These are phyloP conservation scores for Epichloe sylvatica DNA, from an alignment of 2,329 filamentous ascomycete genomes.

Conservation along the genomic window DNA sequence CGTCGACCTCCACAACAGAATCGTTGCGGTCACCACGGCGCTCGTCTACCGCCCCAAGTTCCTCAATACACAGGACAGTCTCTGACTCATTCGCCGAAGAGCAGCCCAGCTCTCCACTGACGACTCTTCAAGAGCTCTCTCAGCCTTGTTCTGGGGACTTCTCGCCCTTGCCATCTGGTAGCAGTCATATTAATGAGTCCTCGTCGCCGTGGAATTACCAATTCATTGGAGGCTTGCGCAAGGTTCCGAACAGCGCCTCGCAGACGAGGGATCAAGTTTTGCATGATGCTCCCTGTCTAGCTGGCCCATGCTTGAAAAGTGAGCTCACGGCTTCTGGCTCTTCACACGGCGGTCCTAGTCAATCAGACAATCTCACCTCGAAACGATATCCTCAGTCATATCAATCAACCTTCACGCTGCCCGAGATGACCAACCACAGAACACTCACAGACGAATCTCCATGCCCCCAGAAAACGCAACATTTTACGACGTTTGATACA, in stretches of 20 bases:
- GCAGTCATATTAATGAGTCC: conserved; percentile 8
- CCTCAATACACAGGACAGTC: conserved; percentile 26
- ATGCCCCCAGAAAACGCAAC: background rate
- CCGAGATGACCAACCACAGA: conserved; percentile 41
- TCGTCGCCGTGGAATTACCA: conserved; percentile 38
- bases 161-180: conserved; percentile 10
- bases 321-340: background rate
- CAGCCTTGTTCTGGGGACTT: conserved; percentile 1
- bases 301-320: background rate
- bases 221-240: conserved; percentile 40
- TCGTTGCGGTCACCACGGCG: conserved; percentile 26
- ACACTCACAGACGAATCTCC: conserved; percentile 25
- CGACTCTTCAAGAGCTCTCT: conserved; percentile 29
- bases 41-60: conserved; percentile 31
- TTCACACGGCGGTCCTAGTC: background rate
- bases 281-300: background rate
- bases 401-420: conserved; percentile 28
- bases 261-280: background rate
- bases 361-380: conserved; percentile 7
- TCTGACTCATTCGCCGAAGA: conserved; percentile 25
- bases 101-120: conserved; percentile 34
- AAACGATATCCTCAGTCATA: conserved; percentile 16
- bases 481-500: background rate
- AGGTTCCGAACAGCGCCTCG: conserved; percentile 22
- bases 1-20: conserved; percentile 16